These are phyloP conservation scores for Austropuccinia psidii DNA, from an alignment of 1,284 basidiomycete genomes.

Conservation along the genomic window DNA sequence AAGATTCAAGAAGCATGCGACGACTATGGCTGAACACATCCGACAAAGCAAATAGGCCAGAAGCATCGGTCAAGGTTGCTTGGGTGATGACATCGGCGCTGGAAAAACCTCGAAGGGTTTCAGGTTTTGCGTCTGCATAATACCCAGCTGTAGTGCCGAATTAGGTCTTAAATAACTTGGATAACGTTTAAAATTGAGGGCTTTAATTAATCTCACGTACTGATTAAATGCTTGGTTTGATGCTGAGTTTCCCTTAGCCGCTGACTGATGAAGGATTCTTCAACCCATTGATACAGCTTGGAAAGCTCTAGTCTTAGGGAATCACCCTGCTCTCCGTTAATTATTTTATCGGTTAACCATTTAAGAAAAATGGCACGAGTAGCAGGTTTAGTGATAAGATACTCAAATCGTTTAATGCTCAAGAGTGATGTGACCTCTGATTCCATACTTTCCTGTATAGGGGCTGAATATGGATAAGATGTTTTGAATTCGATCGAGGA, in stretches of 20 bases:
- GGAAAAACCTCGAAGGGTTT: not conserved
- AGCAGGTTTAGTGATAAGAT: conserved; percentile 6
- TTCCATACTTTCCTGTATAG: no score
- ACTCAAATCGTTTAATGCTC: conserved; percentile 2
- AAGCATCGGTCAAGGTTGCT: not conserved
- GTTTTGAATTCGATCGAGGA: no score
- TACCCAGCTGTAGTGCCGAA: not conserved
- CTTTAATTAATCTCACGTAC: not conserved
- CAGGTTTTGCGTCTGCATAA: not conserved
- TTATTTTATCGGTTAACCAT: conserved; percentile 7
- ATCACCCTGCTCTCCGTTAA: not conserved
- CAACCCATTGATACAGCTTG: conserved; percentile 21
- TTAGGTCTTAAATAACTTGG: not conserved
- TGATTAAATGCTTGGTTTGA: not conserved
- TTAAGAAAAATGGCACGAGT: conserved; percentile 11
- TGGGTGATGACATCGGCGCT: not conserved
- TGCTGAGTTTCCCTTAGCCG: conserved; percentile 2
- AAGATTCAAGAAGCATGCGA: conserved; percentile 7
- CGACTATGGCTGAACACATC: conserved; percentile 11
- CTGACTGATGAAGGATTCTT: conserved; percentile 25
- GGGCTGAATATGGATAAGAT: conserved; percentile 31
- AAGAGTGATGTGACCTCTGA: no score
- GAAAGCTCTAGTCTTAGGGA: not conserved
- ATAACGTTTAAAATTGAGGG: not conserved
- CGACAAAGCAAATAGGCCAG: not conserved